A percentile compares a stretch with the other conserved stretches of the same genome.
Evolutionary conservation across 306 rosid species (phyloP).

Genomic region (Malus sieversii): DNA sequence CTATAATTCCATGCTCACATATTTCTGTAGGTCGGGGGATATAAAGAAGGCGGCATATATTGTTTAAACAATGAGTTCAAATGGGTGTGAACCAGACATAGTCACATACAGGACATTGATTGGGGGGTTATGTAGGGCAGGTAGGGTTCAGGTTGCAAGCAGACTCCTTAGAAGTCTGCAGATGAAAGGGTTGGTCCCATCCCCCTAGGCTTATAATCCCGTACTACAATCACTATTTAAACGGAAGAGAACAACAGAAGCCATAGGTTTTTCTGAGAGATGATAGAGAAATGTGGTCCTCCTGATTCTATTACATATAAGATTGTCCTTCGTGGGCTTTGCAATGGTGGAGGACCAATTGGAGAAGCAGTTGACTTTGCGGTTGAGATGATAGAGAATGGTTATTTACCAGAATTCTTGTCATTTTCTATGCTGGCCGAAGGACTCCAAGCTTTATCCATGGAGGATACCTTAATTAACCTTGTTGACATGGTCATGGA

Average conservation of each 20-base stretch:
- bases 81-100: slow-evolving; percentile 80
- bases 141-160: slow-evolving; percentile 70
- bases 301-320: slow-evolving; percentile 70
- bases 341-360: slow-evolving; percentile 85
- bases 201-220: slow-evolving; percentile 77
- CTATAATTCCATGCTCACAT: slow-evolving; percentile 70
- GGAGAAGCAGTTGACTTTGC: slow-evolving; percentile 79
- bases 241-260: slow-evolving; percentile 71
- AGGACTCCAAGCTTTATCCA: slow-evolving; percentile 75
- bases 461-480: slow-evolving; percentile 63
- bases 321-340: slow-evolving; percentile 79
- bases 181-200: slow-evolving; percentile 78
- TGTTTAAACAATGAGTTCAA: slow-evolving; percentile 72
- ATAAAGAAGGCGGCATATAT: slow-evolving; percentile 80
- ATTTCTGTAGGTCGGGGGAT: slow-evolving; percentile 67
- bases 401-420: slow-evolving; percentile 56
- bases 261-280: slow-evolving; percentile 81
- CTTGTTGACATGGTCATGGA: slow-evolving; percentile 68
- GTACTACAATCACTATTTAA: slow-evolving; percentile 62
- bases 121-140: slow-evolving; percentile 79
- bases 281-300: slow-evolving; percentile 68
- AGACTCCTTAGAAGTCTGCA: slow-evolving; percentile 78
- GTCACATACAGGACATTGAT: slow-evolving; percentile 76
- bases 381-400: slow-evolving; percentile 70
- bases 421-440: slow-evolving; percentile 73